Evolutionary conservation across 78 protist genomes (phyloP).

Genomic region (Pigoraptor vietnamica): DNA sequence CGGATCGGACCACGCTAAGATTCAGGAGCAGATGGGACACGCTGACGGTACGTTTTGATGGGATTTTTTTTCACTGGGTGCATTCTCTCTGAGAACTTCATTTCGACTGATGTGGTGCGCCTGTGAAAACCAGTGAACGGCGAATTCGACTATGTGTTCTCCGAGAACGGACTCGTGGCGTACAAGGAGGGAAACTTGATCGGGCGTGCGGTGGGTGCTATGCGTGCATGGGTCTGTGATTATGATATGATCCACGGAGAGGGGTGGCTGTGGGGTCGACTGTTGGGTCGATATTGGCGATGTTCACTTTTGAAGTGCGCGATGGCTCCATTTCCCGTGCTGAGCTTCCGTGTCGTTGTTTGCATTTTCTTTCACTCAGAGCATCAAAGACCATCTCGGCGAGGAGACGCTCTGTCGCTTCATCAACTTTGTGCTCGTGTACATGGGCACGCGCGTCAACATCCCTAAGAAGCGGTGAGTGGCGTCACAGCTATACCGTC

Average conservation of each 20-base stretch:
- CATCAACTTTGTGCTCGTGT: slow-evolving; percentile 60
- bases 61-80: background rate
- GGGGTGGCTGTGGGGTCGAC: too few species aligned
- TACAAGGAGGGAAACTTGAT: slow-evolving; percentile 69
- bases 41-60: background rate
- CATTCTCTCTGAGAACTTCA: too few species aligned
- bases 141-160: slow-evolving; percentile 78
- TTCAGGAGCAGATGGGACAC: slow-evolving; percentile 86
- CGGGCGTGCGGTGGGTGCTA: background rate
- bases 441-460: slow-evolving; percentile 69
- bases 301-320: too few species aligned
- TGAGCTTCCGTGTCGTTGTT: too few species aligned
- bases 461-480: slow-evolving; percentile 69
- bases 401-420: slow-evolving; percentile 74
- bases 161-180: slow-evolving; percentile 96
- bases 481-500: background rate
- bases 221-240: too few species aligned
- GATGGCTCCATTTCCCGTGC: too few species aligned
- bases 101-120: too few species aligned
- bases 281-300: too few species aligned
- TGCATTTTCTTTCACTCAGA: slow-evolving; percentile 18
- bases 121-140: background rate
- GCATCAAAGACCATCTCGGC: slow-evolving; percentile 60
- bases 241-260: too few species aligned
- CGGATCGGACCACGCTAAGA: slow-evolving; percentile 93